These are phyloP conservation scores for Vitis rotundifolia DNA, from an alignment of 164 flowering plant genomes.

Conservation along the genomic window DNA sequence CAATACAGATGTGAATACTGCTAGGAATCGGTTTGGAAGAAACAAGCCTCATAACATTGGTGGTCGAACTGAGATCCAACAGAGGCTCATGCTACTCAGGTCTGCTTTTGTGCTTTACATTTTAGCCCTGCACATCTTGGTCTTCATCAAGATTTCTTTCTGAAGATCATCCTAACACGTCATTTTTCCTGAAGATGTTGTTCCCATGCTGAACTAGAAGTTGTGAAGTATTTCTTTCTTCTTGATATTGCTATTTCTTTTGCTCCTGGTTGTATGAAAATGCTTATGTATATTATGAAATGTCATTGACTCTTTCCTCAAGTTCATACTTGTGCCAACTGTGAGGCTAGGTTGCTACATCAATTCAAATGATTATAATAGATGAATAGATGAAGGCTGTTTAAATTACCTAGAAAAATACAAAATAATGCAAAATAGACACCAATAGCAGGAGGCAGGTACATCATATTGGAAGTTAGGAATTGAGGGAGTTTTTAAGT, in stretches of 20 bases:
- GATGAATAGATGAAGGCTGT: too few relatives aligned
- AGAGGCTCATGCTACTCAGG: slow-evolving; percentile 68
- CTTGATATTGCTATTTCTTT: background rate
- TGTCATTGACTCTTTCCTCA: too few relatives aligned
- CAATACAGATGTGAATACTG: slow-evolving; percentile 37
- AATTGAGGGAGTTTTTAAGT: too few relatives aligned
- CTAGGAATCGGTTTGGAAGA: slow-evolving; percentile 68
- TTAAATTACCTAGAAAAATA: too few relatives aligned
- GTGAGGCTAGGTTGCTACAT: too few relatives aligned
- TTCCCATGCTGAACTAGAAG: slow-evolving; percentile 3
- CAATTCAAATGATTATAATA: too few relatives aligned
- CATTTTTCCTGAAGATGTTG: background rate
- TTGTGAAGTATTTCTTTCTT: background rate
- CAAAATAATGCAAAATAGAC: too few relatives aligned
- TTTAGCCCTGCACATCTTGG: slow-evolving; percentile 70
- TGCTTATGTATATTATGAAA: background rate
- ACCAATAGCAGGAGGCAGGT: too few relatives aligned
- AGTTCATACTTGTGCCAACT: too few relatives aligned
- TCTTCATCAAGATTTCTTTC: slow-evolving; percentile 85
- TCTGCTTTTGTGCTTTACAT: slow-evolving; percentile 84
- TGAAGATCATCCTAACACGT: slow-evolving; percentile 18
- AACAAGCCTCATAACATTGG: slow-evolving; percentile 41
- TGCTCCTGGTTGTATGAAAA: slow-evolving; percentile 9
- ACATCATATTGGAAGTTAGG: too few relatives aligned
- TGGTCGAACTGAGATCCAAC: slow-evolving; percentile 52